phyloP scores from a whole-genome alignment of 139 green algal species.

The Chlamydomonas applanata region DNA sequence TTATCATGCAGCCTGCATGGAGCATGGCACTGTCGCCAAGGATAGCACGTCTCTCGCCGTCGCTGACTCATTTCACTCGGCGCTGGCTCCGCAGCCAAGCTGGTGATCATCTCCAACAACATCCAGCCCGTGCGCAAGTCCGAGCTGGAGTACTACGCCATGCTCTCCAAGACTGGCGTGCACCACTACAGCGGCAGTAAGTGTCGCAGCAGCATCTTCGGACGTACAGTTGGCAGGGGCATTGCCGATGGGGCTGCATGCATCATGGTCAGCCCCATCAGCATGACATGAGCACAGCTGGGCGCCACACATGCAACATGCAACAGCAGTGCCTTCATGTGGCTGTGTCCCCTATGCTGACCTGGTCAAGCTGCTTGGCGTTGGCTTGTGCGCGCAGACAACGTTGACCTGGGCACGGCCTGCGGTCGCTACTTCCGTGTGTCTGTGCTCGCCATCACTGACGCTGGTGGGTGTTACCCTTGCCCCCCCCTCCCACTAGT shows the following conservation, averaged over 20 bases:
- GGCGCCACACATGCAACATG: too few species aligned
- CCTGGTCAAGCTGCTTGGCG: neutral
- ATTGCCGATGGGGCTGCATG: neutral
- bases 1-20: neutral
- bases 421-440: slow-evolving; percentile 97
- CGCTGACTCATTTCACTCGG: neutral
- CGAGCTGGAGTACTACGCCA: slow-evolving; percentile 99
- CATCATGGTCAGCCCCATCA: too few species aligned
- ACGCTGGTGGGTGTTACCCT: slow-evolving; percentile 78
- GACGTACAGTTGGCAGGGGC: neutral
- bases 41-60: neutral
- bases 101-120: slow-evolving; percentile 98
- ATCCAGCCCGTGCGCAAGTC: slow-evolving; percentile 91
- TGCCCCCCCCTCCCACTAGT: neutral
- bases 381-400: slow-evolving; percentile 73
- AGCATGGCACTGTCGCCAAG: neutral
- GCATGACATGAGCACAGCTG: too few species aligned
- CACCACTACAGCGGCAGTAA: slow-evolving; percentile 97
- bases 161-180: slow-evolving; percentile 98
- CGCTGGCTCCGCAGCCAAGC: slow-evolving; percentile 79
- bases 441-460: slow-evolving; percentile 91
- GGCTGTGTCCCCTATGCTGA: too few species aligned
- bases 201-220: slow-evolving; percentile 20
- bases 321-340: too few species aligned
- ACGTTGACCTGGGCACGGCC: slow-evolving; percentile 97